phyloP scores from a whole-genome alignment of 768 basidiomycete genomes.

The Gymnopilus dilepis region DNA sequence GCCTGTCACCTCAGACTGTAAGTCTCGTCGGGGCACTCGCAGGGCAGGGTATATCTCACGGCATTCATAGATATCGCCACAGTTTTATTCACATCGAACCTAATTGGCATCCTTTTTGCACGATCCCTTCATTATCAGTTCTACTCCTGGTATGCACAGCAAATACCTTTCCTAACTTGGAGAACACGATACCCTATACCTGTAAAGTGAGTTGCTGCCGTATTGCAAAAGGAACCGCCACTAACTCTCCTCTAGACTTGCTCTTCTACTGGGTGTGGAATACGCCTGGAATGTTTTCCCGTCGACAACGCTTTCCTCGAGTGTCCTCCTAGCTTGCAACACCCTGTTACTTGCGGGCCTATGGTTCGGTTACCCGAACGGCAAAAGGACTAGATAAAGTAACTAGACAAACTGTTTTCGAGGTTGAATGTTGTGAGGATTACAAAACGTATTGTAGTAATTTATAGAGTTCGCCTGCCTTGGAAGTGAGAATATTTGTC shows the following conservation, averaged over 20 bases:
- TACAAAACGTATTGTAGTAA: neutral
- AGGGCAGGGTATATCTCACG: neutral
- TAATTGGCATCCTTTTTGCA: slow-evolving; percentile 91
- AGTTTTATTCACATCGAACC: slow-evolving; percentile 87
- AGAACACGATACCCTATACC: slow-evolving; percentile 67
- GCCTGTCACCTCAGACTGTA: slow-evolving; percentile 67
- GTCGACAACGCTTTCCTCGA: slow-evolving; percentile 72
- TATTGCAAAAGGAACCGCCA: neutral
- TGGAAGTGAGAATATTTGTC: too few species aligned
- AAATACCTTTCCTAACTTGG: slow-evolving; percentile 84
- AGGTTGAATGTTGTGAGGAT: neutral
- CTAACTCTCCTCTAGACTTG: slow-evolving; percentile 49
- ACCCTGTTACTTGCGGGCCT: slow-evolving; percentile 44
- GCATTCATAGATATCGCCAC: slow-evolving; percentile 68
- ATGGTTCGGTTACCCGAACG: slow-evolving; percentile 36
- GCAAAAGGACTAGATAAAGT: slow-evolving; percentile 4
- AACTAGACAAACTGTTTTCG: neutral
- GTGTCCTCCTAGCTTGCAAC: slow-evolving; percentile 57
- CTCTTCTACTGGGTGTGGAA: slow-evolving; percentile 67
- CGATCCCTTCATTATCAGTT: slow-evolving; percentile 98
- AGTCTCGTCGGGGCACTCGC: slow-evolving; percentile 30
- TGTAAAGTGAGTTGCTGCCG: slow-evolving; percentile 60
- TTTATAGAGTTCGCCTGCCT: too few species aligned
- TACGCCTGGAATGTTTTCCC: slow-evolving; percentile 92
- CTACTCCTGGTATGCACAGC: slow-evolving; percentile 96